Percentiles rank a stretch among this genome's conserved stretches.
Conservation (phyloP, 169 alveolate genomes). For the Amoebophrya sp. region DNA sequence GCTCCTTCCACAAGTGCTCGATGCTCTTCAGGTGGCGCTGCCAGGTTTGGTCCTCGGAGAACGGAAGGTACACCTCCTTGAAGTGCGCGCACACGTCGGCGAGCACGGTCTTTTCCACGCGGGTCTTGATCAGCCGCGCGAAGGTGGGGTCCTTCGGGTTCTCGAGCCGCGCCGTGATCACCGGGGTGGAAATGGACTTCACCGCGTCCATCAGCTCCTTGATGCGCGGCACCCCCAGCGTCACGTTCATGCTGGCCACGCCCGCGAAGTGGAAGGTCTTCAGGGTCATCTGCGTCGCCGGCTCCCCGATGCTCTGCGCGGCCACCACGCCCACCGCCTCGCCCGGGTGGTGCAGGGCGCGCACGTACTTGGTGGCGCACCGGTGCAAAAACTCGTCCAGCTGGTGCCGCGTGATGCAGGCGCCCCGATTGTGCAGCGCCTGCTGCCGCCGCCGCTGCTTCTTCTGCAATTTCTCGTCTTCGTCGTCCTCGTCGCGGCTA, state of each 20-base stretch:
- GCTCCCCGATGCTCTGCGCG: slow-evolving; percentile 98
- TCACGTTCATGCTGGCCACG: slow-evolving; percentile 80
- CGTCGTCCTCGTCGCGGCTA: no score
- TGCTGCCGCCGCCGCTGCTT: no score
- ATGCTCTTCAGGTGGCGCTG: neutral
- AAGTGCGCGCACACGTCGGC: slow-evolving; percentile 57
- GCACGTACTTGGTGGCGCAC: slow-evolving; percentile 75
- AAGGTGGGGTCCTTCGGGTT: slow-evolving; percentile 43
- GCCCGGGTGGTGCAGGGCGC: slow-evolving; percentile 90
- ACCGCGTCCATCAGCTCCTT: slow-evolving; percentile 96
- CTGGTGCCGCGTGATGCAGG: slow-evolving; percentile 20
- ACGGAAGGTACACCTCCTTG: slow-evolving; percentile 68
- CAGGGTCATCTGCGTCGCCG: slow-evolving; percentile 99
- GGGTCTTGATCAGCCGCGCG: slow-evolving; percentile 64
- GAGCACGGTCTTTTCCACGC: slow-evolving; percentile 52
- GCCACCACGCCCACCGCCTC: slow-evolving; percentile 99
- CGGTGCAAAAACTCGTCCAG: slow-evolving; percentile 29
- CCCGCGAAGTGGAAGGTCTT: slow-evolving; percentile 97
- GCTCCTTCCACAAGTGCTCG: neutral
- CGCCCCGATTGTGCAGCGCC: neutral
- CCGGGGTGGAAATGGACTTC: slow-evolving; percentile 85
- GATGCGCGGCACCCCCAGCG: slow-evolving; percentile 97
- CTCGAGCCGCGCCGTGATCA: slow-evolving; percentile 69
- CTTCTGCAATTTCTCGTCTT: no score
- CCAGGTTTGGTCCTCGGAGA: neutral